Evolutionary conservation across 148 eudicot species (phyloP), one percentile per base, ranked within the genome.

Genomic region (Cornus controversa): DNA sequence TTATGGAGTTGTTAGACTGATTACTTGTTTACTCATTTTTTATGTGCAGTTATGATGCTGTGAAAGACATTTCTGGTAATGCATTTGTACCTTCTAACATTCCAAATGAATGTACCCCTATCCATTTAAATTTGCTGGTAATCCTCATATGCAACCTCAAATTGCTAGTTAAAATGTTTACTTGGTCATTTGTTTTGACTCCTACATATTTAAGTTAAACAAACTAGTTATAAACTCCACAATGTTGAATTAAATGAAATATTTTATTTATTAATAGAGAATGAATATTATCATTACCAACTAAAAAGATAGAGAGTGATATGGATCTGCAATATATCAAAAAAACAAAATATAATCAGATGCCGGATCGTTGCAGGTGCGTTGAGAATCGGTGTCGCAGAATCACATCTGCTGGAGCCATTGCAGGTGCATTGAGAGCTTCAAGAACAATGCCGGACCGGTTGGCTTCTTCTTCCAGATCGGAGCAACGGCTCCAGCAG

Each of bases 101-200:
- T 68, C 87, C 91, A 20, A 88, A 86, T 82, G 82, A 77, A 42
- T 92, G 97, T 82, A 83, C 80, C 10, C 90, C 97, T 23, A 84
- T 92, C 69, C 97, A 92, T 83, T 84, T 92, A 23, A 92, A 92
- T 84, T 89, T 92, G 71, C 84, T 91, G 95, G 93, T 93, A 90
- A 84, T 79, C 42, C 58, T 31, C 24, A 8, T 42, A 68, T 15
- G 2, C 28, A 24, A 6, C 14, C 36, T 37, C 29, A 20, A 29
- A 20, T 40, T 40, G 34, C 37, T 42, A 3, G 4, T 37, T 14
- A 23, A 72, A 20, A 57, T 40, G 29, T n/a, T 50, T 45, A 26
- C 63, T 31, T 50, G 34, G 26, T 47, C 1, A 28, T 60, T 31
- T 53, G 6, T 31, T n/a, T 8, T 57, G 1, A 27, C 42, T 31